phyloP scores from a whole-genome alignment of 768 basidiomycete species.

The Pleurotus sapidus region DNA sequence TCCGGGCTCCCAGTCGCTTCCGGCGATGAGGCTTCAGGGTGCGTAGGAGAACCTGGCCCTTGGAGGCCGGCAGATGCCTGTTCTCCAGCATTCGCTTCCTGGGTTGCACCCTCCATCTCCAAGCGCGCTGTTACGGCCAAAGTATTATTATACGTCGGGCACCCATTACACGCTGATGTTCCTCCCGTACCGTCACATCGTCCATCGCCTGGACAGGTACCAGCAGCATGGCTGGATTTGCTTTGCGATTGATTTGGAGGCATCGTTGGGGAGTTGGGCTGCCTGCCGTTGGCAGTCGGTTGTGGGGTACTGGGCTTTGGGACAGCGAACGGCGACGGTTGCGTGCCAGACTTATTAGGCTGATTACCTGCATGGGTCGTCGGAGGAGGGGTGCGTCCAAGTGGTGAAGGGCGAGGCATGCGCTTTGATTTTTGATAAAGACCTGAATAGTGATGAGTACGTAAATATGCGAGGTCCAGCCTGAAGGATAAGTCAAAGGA shows the following conservation, averaged over 20 bases:
- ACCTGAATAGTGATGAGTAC: constrained; percentile 38
- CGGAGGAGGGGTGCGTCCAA: constrained; percentile 40
- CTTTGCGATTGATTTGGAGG: constrained; percentile 5
- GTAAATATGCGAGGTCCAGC: constrained; percentile 8
- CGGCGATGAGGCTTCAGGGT: constrained; percentile 21
- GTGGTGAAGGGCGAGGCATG: constrained; percentile 67
- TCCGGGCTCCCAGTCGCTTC: constrained; percentile 31
- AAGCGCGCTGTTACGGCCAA: constrained; percentile 41
- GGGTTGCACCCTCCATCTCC: constrained; percentile 27
- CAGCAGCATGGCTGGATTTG: constrained; percentile 27
- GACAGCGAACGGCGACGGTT: constrained; percentile 20
- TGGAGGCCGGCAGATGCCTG: neutral
- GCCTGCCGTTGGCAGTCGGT: constrained; percentile 1
- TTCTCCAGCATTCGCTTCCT: constrained; percentile 1
- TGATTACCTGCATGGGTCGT: constrained; percentile 24
- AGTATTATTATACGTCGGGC: constrained; percentile 94
- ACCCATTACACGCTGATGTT: constrained; percentile 88
- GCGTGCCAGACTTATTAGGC: constrained; percentile 8
- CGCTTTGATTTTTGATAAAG: constrained; percentile 84
- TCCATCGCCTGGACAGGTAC: constrained; percentile 98
- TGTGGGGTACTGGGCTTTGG: neutral
- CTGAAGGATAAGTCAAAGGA: constrained; percentile 8
- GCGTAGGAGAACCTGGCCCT: neutral
- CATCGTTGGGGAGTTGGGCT: constrained; percentile 3
- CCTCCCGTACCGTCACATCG: constrained; percentile 98